These are phyloP conservation scores for Astragalus membranaceus DNA, from an alignment of 306 rosid species.

Conservation along the genomic window DNA sequence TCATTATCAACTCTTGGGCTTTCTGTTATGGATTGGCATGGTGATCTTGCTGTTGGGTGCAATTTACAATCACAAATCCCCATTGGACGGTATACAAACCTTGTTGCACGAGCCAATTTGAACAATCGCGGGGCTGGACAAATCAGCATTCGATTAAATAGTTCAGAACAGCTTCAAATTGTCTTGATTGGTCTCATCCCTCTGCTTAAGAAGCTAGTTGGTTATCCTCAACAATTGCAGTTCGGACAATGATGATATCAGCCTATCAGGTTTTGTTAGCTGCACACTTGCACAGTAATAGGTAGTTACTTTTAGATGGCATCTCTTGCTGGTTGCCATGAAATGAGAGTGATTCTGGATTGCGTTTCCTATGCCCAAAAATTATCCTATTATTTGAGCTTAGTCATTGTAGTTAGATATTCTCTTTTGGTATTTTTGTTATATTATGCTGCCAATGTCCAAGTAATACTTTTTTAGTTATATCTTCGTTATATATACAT, in stretches of 20 bases:
- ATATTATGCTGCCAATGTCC: slow-evolving; percentile 29
- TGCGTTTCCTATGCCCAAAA: slow-evolving; percentile 14
- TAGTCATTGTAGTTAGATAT: slow-evolving; percentile 5
- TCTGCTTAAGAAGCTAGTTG: slow-evolving; percentile 48
- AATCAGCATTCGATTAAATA: slow-evolving; percentile 75
- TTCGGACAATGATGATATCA: slow-evolving; percentile 39
- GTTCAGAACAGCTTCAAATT: slow-evolving; percentile 87
- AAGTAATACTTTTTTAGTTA: slow-evolving; percentile 27
- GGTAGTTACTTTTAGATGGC: slow-evolving; percentile 20
- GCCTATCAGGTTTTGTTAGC: slow-evolving; percentile 18
- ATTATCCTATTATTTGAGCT: slow-evolving; percentile 14
- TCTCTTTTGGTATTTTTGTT: slow-evolving; percentile 38
- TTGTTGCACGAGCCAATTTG: slow-evolving; percentile 73
- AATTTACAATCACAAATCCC: slow-evolving; percentile 89
- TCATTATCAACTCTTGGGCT: slow-evolving; percentile 80
- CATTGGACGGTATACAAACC: slow-evolving; percentile 64
- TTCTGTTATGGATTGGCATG: slow-evolving; percentile 98
- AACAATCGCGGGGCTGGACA: slow-evolving; percentile 94
- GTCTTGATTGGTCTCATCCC: slow-evolving; percentile 78
- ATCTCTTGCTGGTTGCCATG: neutral
- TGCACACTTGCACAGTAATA: slow-evolving; percentile 31
- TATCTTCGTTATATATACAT: neutral
- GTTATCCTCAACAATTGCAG: slow-evolving; percentile 55
- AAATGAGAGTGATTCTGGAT: slow-evolving; percentile 27
- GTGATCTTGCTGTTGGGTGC: slow-evolving; percentile 90